phyloP scores from a whole-genome alignment of 805 yeast genomes.

The Nakazawaea laoshanensis region DNA sequence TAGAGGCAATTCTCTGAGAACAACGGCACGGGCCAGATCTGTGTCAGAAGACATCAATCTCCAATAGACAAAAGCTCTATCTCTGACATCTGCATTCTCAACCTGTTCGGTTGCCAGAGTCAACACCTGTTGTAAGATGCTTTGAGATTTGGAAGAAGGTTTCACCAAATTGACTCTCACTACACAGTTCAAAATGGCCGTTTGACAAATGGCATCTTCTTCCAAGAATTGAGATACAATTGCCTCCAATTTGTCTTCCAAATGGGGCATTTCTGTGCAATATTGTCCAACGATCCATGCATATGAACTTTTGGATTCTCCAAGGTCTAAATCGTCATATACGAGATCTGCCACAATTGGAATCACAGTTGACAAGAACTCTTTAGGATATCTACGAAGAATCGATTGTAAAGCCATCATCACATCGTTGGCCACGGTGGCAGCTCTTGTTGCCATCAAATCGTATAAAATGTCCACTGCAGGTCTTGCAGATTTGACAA shows the following conservation, averaged over 20 bases:
- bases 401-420: constrained; percentile 56
- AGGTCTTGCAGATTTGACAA: constrained; percentile 42
- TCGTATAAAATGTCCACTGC: constrained; percentile 54
- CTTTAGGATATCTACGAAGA: constrained; percentile 56
- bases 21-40: constrained; percentile 39
- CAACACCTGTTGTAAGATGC: constrained; percentile 46
- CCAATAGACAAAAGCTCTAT: constrained; percentile 76
- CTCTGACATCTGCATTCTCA: constrained; percentile 72
- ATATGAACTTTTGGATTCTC: constrained; percentile 49
- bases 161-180: constrained; percentile 42
- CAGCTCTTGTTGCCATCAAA: constrained; percentile 53
- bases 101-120: constrained; percentile 56
- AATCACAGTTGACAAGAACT: constrained; percentile 39
- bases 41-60: constrained; percentile 50
- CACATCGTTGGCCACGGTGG: constrained; percentile 53
- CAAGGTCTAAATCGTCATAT: constrained; percentile 35
- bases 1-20: constrained; percentile 58
- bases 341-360: constrained; percentile 42
- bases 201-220: constrained; percentile 53
- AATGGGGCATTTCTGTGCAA: constrained; percentile 47
- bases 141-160: constrained; percentile 25
- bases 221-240: constrained; percentile 48
- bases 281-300: constrained; percentile 71
- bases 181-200: constrained; percentile 48
- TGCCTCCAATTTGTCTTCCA: constrained; percentile 34